Evolutionary conservation across 1,284 basidiomycete genomes (phyloP).

Genomic region (Spongiforma sp.): DNA sequence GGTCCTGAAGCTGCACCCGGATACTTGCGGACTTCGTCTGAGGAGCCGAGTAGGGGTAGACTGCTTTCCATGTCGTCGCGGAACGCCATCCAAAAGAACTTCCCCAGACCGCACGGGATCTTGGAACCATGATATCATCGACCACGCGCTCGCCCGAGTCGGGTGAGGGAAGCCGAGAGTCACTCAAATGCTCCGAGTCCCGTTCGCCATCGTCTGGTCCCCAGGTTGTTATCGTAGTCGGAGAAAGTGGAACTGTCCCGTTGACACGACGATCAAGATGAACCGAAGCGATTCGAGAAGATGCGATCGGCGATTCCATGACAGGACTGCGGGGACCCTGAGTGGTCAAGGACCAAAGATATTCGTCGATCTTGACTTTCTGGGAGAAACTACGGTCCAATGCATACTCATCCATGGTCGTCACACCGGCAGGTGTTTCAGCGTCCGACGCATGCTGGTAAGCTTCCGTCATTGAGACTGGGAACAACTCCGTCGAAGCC

Average conservation of each 20-base stretch:
- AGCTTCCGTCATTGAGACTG: slow-evolving; percentile 51
- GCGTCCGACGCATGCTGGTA: slow-evolving; percentile 25
- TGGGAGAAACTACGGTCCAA: slow-evolving; percentile 12
- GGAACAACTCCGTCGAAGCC: slow-evolving; percentile 54
- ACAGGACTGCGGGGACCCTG: slow-evolving; percentile 56
- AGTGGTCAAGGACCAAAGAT: slow-evolving; percentile 70
- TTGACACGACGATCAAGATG: slow-evolving; percentile 57
- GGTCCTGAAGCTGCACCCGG: slow-evolving; percentile 7
- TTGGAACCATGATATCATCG: slow-evolving; percentile 42
- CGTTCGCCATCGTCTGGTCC: slow-evolving; percentile 31
- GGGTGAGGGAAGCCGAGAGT: slow-evolving; percentile 37
- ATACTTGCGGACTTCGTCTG: slow-evolving; percentile 6
- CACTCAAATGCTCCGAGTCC: slow-evolving; percentile 10
- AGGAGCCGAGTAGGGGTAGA: slow-evolving; percentile 25
- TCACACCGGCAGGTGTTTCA: not conserved
- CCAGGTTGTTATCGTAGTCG: slow-evolving; percentile 41
- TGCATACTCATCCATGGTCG: slow-evolving; percentile 29
- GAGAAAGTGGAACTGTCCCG: slow-evolving; percentile 63
- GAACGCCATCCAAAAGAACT: slow-evolving; percentile 34
- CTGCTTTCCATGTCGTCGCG: slow-evolving; percentile 26
- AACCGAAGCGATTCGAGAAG: slow-evolving; percentile 47
- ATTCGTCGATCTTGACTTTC: slow-evolving; percentile 58
- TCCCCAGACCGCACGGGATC: slow-evolving; percentile 42
- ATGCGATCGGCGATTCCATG: slow-evolving; percentile 41
- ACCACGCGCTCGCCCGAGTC: slow-evolving; percentile 41